These are phyloP conservation scores for Perkinsus olseni DNA, from an alignment of 169 alveolate genomes.

Conservation along the genomic window DNA sequence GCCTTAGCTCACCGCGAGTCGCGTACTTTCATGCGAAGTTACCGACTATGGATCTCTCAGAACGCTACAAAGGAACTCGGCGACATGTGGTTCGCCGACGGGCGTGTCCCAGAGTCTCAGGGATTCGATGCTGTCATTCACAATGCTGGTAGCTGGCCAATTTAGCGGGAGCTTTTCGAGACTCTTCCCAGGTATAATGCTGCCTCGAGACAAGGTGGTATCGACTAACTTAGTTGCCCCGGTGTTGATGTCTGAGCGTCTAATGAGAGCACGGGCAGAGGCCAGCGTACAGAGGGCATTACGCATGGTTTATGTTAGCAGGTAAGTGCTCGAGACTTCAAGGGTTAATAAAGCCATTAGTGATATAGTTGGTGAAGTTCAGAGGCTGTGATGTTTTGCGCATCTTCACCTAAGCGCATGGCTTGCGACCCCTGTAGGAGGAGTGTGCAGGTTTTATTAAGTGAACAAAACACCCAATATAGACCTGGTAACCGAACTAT, in stretches of 20 bases:
- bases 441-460: no score
- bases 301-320: not conserved
- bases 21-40: no score
- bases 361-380: not conserved
- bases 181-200: not conserved
- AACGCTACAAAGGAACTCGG: not conserved
- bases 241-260: not conserved
- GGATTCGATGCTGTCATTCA: not conserved
- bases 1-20: no score
- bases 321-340: not conserved
- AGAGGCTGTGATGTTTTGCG: not conserved
- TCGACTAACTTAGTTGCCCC: not conserved
- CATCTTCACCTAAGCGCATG: no score
- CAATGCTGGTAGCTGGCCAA: not conserved
- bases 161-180: no score
- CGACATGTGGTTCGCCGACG: not conserved
- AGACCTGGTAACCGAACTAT: no score
- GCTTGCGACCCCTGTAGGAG: no score
- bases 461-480: no score
- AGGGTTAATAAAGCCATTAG: not conserved
- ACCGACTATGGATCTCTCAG: no score
- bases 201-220: not conserved
- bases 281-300: not conserved
- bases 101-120: not conserved
- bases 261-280: not conserved